Conservation (phyloP, 177 flowering plant genomes). For the Tripterygium wilfordii region DNA sequence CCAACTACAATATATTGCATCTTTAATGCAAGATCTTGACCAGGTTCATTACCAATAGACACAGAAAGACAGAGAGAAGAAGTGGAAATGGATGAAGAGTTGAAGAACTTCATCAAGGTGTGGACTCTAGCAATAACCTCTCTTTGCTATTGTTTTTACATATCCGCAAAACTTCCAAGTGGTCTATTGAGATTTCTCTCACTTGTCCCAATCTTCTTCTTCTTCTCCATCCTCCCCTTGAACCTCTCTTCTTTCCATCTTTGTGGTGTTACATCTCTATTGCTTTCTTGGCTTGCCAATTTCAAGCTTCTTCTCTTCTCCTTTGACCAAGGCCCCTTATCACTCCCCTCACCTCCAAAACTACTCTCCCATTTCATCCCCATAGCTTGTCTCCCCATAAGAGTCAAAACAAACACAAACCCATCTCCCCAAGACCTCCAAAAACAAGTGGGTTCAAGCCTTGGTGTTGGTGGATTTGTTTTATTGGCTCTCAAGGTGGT, state of each 20-base stretch:
- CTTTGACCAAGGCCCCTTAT: slow-evolving; percentile 27
- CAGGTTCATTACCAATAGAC: too few relatives aligned
- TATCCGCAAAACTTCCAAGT: slow-evolving; percentile 14
- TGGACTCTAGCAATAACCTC: slow-evolving; percentile 24
- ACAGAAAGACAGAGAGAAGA: too few relatives aligned
- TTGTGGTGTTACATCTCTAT: slow-evolving; percentile 20
- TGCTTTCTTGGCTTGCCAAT: slow-evolving; percentile 46
- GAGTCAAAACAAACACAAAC: slow-evolving; percentile 7
- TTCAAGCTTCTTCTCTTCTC: slow-evolving; percentile 56
- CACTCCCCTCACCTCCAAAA: slow-evolving; percentile 1
- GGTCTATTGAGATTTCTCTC: slow-evolving; percentile 26
- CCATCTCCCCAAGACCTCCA: not conserved
- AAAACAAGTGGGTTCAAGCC: too few relatives aligned
- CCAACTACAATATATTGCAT: too few relatives aligned
- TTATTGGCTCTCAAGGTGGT: slow-evolving; percentile 6
- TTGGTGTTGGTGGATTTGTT: too few relatives aligned
- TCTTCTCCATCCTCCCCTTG: slow-evolving; percentile 40
- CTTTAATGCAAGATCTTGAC: too few relatives aligned
- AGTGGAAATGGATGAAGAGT: slow-evolving; percentile 34
- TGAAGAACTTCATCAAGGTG: slow-evolving; percentile 20
- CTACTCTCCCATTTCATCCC: slow-evolving; percentile 20
- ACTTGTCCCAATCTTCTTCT: slow-evolving; percentile 28
- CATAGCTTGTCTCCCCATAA: slow-evolving; percentile 29
- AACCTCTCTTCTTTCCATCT: slow-evolving; percentile 22
- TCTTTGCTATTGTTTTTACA: slow-evolving; percentile 26